Evolutionary conservation across 352 stramenopile genomes (phyloP), one percentile per base, ranked within the genome.

Genomic region (Phytophthora crassamura): DNA sequence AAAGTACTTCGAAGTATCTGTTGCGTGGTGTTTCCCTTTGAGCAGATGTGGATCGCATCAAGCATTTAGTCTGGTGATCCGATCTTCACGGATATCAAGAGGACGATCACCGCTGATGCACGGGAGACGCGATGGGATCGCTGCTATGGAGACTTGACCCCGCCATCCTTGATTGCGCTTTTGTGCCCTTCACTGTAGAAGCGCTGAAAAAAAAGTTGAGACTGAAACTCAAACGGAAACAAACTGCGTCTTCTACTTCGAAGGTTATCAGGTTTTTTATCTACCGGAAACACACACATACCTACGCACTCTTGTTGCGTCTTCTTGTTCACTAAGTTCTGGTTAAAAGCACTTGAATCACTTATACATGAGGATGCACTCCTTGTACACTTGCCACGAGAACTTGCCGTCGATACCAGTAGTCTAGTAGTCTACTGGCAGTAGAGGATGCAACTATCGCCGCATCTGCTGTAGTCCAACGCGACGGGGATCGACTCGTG

Each of bases 381-480:
- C 69, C 69, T 84, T 84, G 62, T 84, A 84, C 35, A 84, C 69
- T 45, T 84, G 75, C 72, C 72, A 84, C 50, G 75, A 84, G 52
- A 68, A 72, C 54, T 39, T 55, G 22, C 53, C 61, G 40, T 80
- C n/a, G n/a, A n/a, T n/a, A n/a, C n/a, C n/a, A n/a, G n/a, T n/a
- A n/a, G n/a, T n/a, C n/a, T n/a, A n/a, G n/a, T n/a, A n/a, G n/a
- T n/a, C n/a, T n/a, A n/a, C n/a, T n/a, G n/a, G n/a, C n/a, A n/a
- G n/a, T 73, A 70, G 34, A 81, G 30, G 43, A 49, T 69, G 59
- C 73, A 81, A 30, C 53, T 78, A 33, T 66, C 69, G 15, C 69
- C 65, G 16, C 69, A 77, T n/a, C 51, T 59, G 15, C 59, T 65
- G 57, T 80, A 80, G 59, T 75, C 64, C 16, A 80, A 15, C 39